These are phyloP conservation scores for Salisapilia sapeloensis DNA, from an alignment of 352 stramenopile genomes.

Conservation along the genomic window DNA sequence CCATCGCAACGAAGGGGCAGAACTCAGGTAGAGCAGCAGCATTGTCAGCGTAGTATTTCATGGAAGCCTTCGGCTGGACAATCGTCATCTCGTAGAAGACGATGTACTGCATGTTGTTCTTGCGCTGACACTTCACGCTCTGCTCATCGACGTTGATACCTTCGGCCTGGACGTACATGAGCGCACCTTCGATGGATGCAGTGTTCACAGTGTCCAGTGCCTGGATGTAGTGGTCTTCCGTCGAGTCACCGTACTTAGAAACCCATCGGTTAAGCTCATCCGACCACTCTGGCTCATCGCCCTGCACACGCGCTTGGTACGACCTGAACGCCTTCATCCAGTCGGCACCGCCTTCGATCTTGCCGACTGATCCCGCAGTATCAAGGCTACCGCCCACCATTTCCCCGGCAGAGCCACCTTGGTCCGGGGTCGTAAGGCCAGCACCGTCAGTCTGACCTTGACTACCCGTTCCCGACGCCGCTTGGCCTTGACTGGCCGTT, in stretches of 20 bases:
- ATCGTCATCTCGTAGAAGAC: constrained; percentile 57
- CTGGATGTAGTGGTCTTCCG: constrained; percentile 10
- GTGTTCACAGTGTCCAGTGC: constrained; percentile 47
- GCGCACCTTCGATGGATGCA: constrained; percentile 31
- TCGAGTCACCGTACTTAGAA: constrained; percentile 17
- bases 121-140: constrained; percentile 29
- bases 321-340: constrained; percentile 29
- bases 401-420: too few species aligned
- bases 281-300: constrained; percentile 20
- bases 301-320: constrained; percentile 43
- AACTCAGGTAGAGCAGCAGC: constrained; percentile 19
- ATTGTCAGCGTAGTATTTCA: constrained; percentile 26
- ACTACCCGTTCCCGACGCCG: too few species aligned
- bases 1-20: constrained; percentile 38
- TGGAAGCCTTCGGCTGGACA: constrained; percentile 25
- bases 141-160: constrained; percentile 38
- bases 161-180: constrained; percentile 56
- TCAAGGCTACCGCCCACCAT: too few species aligned
- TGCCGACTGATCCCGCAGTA: too few species aligned
- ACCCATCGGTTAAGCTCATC: constrained; percentile 18
- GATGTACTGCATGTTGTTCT: constrained; percentile 56
- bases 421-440: too few species aligned
- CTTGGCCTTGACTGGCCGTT: too few species aligned
- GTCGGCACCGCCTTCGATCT: too few species aligned
- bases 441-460: too few species aligned